Evolutionary conservation across 2,329 filamentous ascomycete genomes (phyloP), one percentile per base, ranked within the genome.

Genomic region (Madurella mycetomatis): DNA sequence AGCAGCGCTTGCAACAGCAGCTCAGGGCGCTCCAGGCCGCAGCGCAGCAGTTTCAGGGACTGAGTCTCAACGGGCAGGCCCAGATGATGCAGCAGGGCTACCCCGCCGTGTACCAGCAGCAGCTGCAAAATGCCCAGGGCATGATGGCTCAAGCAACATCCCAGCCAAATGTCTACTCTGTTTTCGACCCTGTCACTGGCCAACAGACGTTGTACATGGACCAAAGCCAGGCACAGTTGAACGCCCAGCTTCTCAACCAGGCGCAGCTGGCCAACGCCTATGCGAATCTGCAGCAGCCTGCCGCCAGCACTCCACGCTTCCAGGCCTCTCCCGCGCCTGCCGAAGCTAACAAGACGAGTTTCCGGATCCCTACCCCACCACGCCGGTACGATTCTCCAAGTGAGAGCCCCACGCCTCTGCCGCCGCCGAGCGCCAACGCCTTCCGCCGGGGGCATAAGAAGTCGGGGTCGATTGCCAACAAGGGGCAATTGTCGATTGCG

Each of bases 361-460:
- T 71, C 56, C 85, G 89, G 68, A 88, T 86, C 66, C 81, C 78
- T 58, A 83, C 85, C 8, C 82, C 85, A 32, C 82, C 83, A 15
- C 84, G 83, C 70, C 82, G 85, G 66, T 81, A 81, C 46, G 81
- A 86, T 48, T 87, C 89, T 16, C 88, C 87, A 5, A 81, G 82
- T 13, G 84, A 88, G 63, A 65, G 65, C 51, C 75, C 78, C 13
- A 71, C 73, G 2, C 90, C 91, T 41, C 82, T 96, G 50, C 91
- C 91, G 49, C 90, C 90, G 30, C 90, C 90, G 55, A 95, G 91
- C 52, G 89, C 88, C 61, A 94, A 92, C 66, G 90, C 91, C 43
- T 96, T 96, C 79, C 92, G 92, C 59, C 90, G 91, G 55, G 88
- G 90, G 53, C 92, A 97, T 74, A 94, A 95, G 79, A 96, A 96